Base-by-base conservation (phyloP, 768 basidiomycete species). In the Trametes meyenii region DNA sequence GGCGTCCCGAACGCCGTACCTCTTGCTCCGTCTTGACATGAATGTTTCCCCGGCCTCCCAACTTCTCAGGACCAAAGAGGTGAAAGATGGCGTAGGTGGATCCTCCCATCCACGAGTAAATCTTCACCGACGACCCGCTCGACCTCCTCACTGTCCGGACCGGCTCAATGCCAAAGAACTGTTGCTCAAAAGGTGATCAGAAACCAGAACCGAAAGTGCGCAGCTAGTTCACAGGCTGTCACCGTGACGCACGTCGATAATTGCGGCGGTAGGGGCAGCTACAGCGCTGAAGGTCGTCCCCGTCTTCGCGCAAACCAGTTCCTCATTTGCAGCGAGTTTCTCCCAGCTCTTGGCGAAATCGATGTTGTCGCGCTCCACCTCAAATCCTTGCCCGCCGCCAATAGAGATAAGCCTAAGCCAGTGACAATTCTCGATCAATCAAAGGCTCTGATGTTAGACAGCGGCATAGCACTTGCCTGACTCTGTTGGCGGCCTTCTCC, bases 201-300 rank as follows among this genome's bases (percentile, higher is more conserved):
- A 2, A 4, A 16, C 46, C 29, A 33, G 29, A 4, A 6, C 36
- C 16, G 1, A 29, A 13, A 44, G 44, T 23, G 33, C 7, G 44
- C 13, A 12, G 19, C 21, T 17, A 29, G n/a, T n/a, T n/a, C n/a
- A n/a, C n/a, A n/a, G n/a, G n/a, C n/a, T n/a, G n/a, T 23, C 14
- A 2, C 33, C 43, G 42, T 35, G 17, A 55, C 66, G 46, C 17
- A 69, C 68, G 38, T 69, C 68, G 1, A 66, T 24, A 23, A 67
- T 49, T 1, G 52, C 57, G n/a, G 62, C 62, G n/a, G 48, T 44
- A 1, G 68, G 68, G 14, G 39, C 61, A 2, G 57, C 56, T 3
- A 63, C 8, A 4, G 63, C 13, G 1, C 46, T 36, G 26, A 50
- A 49, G 10, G 24, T 14, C 23, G 17, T 42, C 11, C 48, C 55